These are phyloP conservation scores for Vicia faba DNA, from an alignment of 306 rosid species.

Conservation along the genomic window DNA sequence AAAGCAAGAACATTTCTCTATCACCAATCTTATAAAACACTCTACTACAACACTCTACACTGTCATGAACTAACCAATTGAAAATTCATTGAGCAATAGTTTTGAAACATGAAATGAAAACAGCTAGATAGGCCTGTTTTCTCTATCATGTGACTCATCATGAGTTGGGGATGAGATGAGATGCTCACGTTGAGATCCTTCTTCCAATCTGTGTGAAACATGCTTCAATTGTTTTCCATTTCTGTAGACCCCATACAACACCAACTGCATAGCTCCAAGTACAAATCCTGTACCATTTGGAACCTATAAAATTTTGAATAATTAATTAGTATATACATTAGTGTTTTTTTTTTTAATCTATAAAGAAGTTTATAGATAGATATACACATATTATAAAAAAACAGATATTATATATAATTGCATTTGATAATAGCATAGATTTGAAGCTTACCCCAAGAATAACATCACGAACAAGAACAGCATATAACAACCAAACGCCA, in stretches of 20 bases:
- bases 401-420: too few species aligned
- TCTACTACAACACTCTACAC: not conserved
- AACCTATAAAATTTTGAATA: slow-evolving; percentile 10
- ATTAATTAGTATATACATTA: not conserved
- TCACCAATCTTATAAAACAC: not conserved
- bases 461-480: slow-evolving; percentile 52
- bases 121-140: not conserved
- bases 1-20: not conserved
- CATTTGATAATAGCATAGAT: not conserved
- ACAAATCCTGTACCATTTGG: slow-evolving; percentile 46
- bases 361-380: too few species aligned
- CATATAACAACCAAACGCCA: slow-evolving; percentile 62
- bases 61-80: not conserved
- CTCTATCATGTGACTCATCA: not conserved
- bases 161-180: slow-evolving; percentile 24
- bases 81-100: not conserved
- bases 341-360: too few species aligned
- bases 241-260: slow-evolving; percentile 37
- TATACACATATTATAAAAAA: too few species aligned
- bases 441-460: slow-evolving; percentile 56
- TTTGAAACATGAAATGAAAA: not conserved
- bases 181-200: slow-evolving; percentile 31
- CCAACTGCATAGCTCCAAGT: slow-evolving; percentile 39
- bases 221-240: slow-evolving; percentile 20
- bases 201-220: slow-evolving; percentile 5